Evolutionary conservation across 768 basidiomycete genomes (phyloP), one percentile per base, ranked within the genome.

Genomic region (Naganishia vishniacii): DNA sequence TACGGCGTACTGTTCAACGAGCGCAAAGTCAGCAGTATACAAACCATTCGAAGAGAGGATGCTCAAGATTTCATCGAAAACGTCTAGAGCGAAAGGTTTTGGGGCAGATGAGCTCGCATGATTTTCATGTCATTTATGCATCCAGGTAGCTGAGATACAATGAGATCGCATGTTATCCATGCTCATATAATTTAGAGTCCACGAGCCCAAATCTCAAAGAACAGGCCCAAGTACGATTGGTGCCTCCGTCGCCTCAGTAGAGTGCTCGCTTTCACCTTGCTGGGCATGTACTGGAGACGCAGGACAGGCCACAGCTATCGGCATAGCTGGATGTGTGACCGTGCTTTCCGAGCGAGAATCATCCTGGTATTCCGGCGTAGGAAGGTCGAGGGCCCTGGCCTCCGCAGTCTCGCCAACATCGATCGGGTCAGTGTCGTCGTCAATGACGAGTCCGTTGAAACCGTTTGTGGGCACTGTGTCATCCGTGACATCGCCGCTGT

Each of bases 1-100:
- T 97, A 97, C 67, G 95, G 95, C 15, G 95, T 98, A 11, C 79
- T 94, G 65, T 97, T 95, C 80, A 91, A 94, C 77, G 90, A 88
- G 70, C 89, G 94, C 73, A 97, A 97, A 75, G 87, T 98, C 64
- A 91, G 88, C 61, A 88, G 88, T 0, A 92, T 97, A 47, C 82
- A 86, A 37, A 82, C 84, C 40, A 97, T 97, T 77, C 88, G 85
- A 69, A 83, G 87, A 46, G 91, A 93, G 68, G 88, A 95, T 70
- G 93, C 93, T 4, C 86, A 86, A 82, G 87, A 91, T 71, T 97
- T 98, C 77, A 89, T 98, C 28, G 94, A 98, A 34, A 56, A 56
- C 34, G 53, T 56, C 32, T 56, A 41, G 37, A 12, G 16, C 20
- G 31, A 18, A 20, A n/a, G 15, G 11, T 13, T 37, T 40, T 4